These are phyloP conservation scores for Blastobotrys serpentis DNA, from an alignment of 1,139 yeast genomes.

Conservation along the genomic window DNA sequence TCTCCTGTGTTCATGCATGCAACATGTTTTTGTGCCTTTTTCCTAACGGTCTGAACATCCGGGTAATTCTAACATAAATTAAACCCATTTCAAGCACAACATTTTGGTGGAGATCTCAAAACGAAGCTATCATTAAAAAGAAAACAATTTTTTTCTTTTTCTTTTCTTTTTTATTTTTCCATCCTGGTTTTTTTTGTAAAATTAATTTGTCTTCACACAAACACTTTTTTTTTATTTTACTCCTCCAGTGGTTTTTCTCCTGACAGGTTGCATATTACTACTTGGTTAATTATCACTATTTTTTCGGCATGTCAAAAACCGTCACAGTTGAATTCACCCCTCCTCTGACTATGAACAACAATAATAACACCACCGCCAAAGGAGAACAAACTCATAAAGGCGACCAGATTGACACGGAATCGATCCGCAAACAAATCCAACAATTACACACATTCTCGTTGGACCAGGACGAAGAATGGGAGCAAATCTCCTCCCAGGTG, in stretches of 20 bases:
- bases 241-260: too few relatives aligned
- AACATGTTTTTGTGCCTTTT: neutral
- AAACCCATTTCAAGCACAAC: neutral
- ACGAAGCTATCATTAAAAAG: neutral
- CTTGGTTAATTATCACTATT: too few relatives aligned
- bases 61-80: neutral
- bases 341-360: slow-evolving; percentile 1
- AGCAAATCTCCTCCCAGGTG: slow-evolving; percentile 26
- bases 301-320: slow-evolving; percentile 1
- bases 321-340: neutral
- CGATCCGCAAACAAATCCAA: slow-evolving; percentile 21
- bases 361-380: neutral
- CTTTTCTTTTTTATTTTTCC: neutral
- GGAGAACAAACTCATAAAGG: too few relatives aligned
- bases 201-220: neutral
- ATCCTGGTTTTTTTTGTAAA: neutral
- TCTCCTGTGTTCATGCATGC: neutral
- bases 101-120: neutral
- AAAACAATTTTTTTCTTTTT: neutral
- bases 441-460: slow-evolving; percentile 20
- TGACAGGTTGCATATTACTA: too few relatives aligned
- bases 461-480: slow-evolving; percentile 31
- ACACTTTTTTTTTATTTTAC: too few relatives aligned
- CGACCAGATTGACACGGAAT: slow-evolving; percentile 17
- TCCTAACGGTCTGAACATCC: neutral